Evolutionary conservation across 495 filamentous ascomycete genomes (phyloP).

Genomic region (Zalerion maritima): DNA sequence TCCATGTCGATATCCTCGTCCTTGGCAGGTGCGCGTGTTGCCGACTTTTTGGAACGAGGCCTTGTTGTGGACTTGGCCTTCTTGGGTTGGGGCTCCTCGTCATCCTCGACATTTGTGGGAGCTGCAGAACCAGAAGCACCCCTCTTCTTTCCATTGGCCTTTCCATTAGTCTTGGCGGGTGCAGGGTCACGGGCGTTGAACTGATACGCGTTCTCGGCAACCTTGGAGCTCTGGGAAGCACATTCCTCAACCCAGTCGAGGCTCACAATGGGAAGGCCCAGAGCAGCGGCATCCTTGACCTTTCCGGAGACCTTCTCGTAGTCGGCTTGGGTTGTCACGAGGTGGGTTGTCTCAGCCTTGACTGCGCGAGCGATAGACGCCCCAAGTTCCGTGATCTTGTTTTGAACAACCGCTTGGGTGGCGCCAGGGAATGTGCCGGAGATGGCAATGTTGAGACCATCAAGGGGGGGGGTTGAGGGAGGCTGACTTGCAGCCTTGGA

Average conservation of each 20-base stretch:
- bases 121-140: constrained; percentile 2
- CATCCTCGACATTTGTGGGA: constrained; percentile 9
- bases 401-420: constrained; percentile 33
- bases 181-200: constrained; percentile 12
- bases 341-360: constrained; percentile 38
- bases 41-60: constrained; percentile 3
- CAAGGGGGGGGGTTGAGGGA: constrained; percentile 19
- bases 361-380: constrained; percentile 32
- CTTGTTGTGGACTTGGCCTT: constrained; percentile 8
- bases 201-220: constrained; percentile 28
- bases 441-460: constrained; percentile 37
- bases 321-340: constrained; percentile 41
- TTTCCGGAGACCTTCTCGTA: constrained; percentile 30
- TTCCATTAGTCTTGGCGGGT: not conserved
- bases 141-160: constrained; percentile 1
- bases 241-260: constrained; percentile 49
- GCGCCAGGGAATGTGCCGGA: constrained; percentile 43
- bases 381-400: constrained; percentile 32
- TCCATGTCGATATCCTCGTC: constrained; percentile 5
- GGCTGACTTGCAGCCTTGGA: too few species aligned
- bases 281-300: constrained; percentile 35
- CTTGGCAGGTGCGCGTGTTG: constrained; percentile 7
- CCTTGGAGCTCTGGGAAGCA: constrained; percentile 22
- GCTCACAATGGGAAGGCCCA: constrained; percentile 40
- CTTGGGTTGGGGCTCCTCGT: constrained; percentile 16